Evolutionary conservation across 2,329 filamentous ascomycete genomes (phyloP).

Genomic region (Colletotrichum lentis): DNA sequence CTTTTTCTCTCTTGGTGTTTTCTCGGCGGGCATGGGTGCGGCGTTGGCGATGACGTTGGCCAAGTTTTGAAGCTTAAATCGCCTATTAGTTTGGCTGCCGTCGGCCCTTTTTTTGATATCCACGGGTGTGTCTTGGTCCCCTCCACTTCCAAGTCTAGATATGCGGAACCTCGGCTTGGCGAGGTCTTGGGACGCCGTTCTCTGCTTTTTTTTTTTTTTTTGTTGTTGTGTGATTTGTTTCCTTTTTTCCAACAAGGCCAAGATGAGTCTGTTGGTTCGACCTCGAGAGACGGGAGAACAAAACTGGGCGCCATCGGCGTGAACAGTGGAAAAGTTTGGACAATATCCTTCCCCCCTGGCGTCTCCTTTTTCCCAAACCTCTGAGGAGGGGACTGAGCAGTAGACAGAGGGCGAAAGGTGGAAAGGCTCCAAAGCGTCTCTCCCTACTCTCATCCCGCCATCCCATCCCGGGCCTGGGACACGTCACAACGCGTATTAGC

Average conservation of each 20-base stretch:
- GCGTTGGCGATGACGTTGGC: conserved; percentile 33
- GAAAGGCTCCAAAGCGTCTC: too few relatives aligned
- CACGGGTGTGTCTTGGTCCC: conserved; percentile 19
- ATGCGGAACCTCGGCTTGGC: conserved; percentile 29
- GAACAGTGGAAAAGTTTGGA: background rate
- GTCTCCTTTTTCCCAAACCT: too few relatives aligned
- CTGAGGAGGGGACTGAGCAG: too few relatives aligned
- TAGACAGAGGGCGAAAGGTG: too few relatives aligned
- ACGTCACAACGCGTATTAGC: too few relatives aligned
- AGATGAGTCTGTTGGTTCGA: background rate
- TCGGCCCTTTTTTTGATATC: conserved; percentile 5
- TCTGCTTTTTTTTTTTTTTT: background rate
- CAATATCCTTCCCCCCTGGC: too few relatives aligned
- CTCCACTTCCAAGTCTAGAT: conserved; percentile 27
- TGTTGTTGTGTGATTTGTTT: background rate
- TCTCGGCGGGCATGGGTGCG: conserved; percentile 33
- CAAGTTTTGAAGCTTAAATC: conserved; percentile 38
- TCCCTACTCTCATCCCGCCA: too few relatives aligned
- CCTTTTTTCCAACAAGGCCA: background rate
- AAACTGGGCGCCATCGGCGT: conserved; percentile 18
- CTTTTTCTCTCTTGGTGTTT: conserved; percentile 24
- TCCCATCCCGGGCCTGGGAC: too few relatives aligned
- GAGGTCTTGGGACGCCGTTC: conserved; percentile 7
- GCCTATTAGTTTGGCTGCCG: conserved; percentile 30
- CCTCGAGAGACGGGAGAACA: background rate